Conservation (phyloP, 805 yeast genomes). For the Wickerhamiella qilinensis region DNA sequence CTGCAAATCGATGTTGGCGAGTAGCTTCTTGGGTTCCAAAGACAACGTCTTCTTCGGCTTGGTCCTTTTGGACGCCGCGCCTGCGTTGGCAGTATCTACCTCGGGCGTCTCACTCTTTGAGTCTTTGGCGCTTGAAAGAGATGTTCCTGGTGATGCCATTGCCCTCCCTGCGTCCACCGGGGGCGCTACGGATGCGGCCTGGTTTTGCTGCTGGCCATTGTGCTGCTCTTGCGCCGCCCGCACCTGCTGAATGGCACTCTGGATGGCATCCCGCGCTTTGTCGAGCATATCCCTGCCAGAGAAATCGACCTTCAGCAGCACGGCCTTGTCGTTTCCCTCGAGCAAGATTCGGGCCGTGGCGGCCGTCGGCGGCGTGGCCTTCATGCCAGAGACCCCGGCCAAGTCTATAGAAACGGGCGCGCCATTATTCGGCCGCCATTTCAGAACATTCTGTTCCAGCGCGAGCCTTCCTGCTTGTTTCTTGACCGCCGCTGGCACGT, state of each 20-base stretch:
- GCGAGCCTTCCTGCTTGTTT: slow-evolving; percentile 11
- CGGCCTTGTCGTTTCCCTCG: slow-evolving; percentile 11
- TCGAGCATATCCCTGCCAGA: slow-evolving; percentile 64
- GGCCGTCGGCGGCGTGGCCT: slow-evolving; percentile 22
- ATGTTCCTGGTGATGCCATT: neutral
- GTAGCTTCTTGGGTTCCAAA: slow-evolving; percentile 39
- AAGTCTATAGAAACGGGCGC: slow-evolving; percentile 5
- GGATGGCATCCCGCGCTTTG: slow-evolving; percentile 17
- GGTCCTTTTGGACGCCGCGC: slow-evolving; percentile 11
- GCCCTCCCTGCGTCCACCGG: too few species aligned
- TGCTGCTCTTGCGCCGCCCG: slow-evolving; percentile 36
- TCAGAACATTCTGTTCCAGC: slow-evolving; percentile 4
- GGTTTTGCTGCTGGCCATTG: slow-evolving; percentile 36
- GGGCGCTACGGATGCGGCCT: slow-evolving; percentile 10
- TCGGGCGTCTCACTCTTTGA: neutral
- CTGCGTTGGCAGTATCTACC: slow-evolving; percentile 2
- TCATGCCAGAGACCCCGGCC: slow-evolving; percentile 14
- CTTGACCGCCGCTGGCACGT: slow-evolving; percentile 9
- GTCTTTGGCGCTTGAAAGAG: neutral
- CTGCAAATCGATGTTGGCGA: slow-evolving; percentile 62
- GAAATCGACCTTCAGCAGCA: slow-evolving; percentile 38
- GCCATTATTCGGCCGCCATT: slow-evolving; percentile 9
- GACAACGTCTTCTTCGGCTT: slow-evolving; percentile 19
- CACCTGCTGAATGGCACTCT: slow-evolving; percentile 17
- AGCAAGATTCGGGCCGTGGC: slow-evolving; percentile 16